A percentile compares a stretch with the other conserved stretches of the same genome.
These are phyloP conservation scores for Ailanthus altissimus DNA, from an alignment of 345 rosid genomes.

Conservation along the genomic window DNA sequence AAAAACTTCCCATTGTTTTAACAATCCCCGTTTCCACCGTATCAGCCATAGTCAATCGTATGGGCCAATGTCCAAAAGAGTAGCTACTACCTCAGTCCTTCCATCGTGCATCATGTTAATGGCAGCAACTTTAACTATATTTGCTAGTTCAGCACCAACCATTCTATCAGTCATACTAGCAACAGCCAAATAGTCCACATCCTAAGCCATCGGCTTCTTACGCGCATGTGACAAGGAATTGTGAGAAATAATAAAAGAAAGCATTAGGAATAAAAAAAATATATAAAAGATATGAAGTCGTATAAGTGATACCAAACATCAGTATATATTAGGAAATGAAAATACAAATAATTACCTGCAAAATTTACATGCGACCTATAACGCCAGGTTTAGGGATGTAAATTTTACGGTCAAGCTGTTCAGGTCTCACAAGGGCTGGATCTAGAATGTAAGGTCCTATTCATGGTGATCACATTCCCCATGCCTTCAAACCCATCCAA, in stretches of 20 bases:
- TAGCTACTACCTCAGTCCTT: conserved; percentile 69
- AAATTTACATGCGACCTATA: conserved; percentile 86
- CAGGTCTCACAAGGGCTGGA: conserved; percentile 95
- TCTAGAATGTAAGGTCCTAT: conserved; percentile 94
- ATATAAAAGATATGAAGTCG: not conserved
- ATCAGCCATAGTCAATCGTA: no score
- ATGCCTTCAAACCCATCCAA: conserved; percentile 98
- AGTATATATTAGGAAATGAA: not conserved
- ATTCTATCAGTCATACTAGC: conserved; percentile 91
- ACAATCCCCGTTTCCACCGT: no score
- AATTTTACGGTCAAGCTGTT: conserved; percentile 83
- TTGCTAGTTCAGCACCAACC: conserved; percentile 99
- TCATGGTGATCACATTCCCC: conserved; percentile 92
- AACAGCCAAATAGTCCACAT: conserved; percentile 91
- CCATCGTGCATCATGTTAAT: conserved; percentile 94
- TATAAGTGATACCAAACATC: not conserved
- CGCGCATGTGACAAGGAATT: conserved; percentile 58
- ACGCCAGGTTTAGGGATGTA: conserved; percentile 86
- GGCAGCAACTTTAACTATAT: conserved; percentile 89
- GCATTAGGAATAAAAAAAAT: not conserved
- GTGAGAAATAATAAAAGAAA: not conserved
- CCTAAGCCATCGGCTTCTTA: conserved; percentile 91
- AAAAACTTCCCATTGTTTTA: no score
- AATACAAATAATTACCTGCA: conserved; percentile 51
- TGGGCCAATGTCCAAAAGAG: not conserved